Evolutionary conservation across 495 filamentous ascomycete genomes (phyloP).

Genomic region (Stereocaulon alpinum): DNA sequence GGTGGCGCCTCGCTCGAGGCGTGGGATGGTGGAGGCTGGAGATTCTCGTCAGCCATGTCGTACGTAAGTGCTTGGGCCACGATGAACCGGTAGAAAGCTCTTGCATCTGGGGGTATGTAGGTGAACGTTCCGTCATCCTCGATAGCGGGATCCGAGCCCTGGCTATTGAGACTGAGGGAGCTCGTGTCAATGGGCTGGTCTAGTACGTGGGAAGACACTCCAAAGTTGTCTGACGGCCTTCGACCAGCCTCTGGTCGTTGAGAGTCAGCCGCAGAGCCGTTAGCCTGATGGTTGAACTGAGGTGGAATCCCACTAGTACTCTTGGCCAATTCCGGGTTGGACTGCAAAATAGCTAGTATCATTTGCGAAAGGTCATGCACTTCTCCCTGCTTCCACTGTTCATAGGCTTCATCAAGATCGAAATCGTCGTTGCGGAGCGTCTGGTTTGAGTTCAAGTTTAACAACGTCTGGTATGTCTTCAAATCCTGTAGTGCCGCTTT

Average conservation of each 20-base stretch:
- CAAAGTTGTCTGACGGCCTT: constrained; percentile 38
- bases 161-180: constrained; percentile 53
- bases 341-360: constrained; percentile 79
- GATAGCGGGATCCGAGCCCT: constrained; percentile 29
- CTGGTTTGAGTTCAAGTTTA: constrained; percentile 68
- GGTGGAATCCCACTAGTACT: constrained; percentile 43
- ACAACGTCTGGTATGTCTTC: constrained; percentile 81
- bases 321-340: constrained; percentile 78
- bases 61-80: constrained; percentile 61
- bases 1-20: constrained; percentile 43
- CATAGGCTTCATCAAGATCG: constrained; percentile 80
- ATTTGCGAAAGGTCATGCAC: constrained; percentile 75
- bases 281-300: constrained; percentile 38
- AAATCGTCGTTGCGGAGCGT: constrained; percentile 80
- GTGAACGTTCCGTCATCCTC: constrained; percentile 56
- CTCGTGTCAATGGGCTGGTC: constrained; percentile 74
- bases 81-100: constrained; percentile 69
- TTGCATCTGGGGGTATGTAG: constrained; percentile 80
- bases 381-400: constrained; percentile 81
- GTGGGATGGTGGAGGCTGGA: constrained; percentile 44
- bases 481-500: constrained; percentile 82
- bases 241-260: constrained; percentile 50
- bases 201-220: constrained; percentile 50
- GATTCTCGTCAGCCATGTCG: constrained; percentile 49
- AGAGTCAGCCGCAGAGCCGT: constrained; percentile 36